Evolutionary conservation across 164 flowering plant species (phyloP), one percentile per base, ranked within the genome.

Genomic region (Buxus sempervirens): DNA sequence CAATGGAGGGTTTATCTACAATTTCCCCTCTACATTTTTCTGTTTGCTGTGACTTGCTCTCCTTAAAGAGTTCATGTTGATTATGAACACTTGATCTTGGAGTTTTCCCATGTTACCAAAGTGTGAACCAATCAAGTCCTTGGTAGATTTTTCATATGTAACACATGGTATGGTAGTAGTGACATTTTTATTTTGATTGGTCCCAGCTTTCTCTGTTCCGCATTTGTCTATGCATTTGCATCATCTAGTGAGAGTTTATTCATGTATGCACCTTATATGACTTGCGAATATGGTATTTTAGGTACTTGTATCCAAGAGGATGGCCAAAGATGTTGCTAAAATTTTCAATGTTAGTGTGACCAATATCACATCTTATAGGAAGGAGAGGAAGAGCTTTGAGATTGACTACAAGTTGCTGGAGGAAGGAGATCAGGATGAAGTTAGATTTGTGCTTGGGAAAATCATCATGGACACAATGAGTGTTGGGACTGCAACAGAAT

Each of bases 401-500:
- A 79, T 88, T 27, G 63, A 89, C 63, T 82, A 86, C 69, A 8
- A 64, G 23, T 70, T 73, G 73, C 95, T 94, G 66, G 78, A 77
- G 58, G 72, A 69, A 53, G 93, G 96, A 20, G 51, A 82, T 72
- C 60, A 38, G 10, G 9, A 22, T 9, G 91, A 96, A 80, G 77
- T 75, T 0, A 81, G 95, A 72, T 89, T 81, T 79, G 88, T 84
- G 60, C 79, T 96, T 23, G 98, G 98, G 32, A 83, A 83, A 80
- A 70, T 90, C 73, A 86, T 95, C 56, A 66, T 88, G 78, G 83
- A 87, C 42, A 86, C 97, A 22, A 63, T 95, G 90, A 70, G 64
- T 25, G 64, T 68, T 69, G 82, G 70, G 32, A 22, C 59, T 42
- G 28, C 67, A 63, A 71, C 21, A 51, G 59, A 64, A 61, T 63